phyloP scores from a whole-genome alignment of 805 yeast genomes.

The Zygosaccharomyces kombuchaensis region DNA sequence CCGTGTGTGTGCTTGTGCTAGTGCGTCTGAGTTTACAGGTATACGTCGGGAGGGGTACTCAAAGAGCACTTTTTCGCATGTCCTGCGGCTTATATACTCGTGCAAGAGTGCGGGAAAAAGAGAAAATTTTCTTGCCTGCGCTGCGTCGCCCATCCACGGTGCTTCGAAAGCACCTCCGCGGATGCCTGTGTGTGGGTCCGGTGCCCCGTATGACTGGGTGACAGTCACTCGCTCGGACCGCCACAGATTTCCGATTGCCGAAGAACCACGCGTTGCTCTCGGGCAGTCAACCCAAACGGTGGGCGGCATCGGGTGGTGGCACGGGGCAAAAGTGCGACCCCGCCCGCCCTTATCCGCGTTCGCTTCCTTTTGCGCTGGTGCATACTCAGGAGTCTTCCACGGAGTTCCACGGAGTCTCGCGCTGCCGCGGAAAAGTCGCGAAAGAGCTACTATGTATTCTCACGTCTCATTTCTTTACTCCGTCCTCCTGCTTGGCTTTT shows the following conservation, averaged over 20 bases:
- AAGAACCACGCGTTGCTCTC: not conserved
- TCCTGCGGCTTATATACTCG: not conserved
- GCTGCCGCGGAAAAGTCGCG: too few species aligned
- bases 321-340: too few species aligned
- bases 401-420: too few species aligned
- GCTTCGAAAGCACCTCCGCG: not conserved
- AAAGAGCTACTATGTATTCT: too few species aligned
- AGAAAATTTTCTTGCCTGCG: not conserved
- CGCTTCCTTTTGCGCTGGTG: too few species aligned
- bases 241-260: not conserved
- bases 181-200: too few species aligned
- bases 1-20: not conserved
- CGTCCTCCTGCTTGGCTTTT: too few species aligned
- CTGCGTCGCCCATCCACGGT: not conserved
- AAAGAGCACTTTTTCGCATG: not conserved
- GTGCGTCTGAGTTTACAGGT: not conserved
- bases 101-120: not conserved
- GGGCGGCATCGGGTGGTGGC: too few species aligned
- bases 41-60: not conserved
- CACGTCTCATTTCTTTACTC: too few species aligned
- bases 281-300: too few species aligned
- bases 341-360: too few species aligned
- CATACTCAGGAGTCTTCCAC: too few species aligned
- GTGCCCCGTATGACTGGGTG: not conserved
- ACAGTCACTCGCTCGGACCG: not conserved